Conservation (phyloP, 805 yeast species). For the Huiozyma naganishii region DNA sequence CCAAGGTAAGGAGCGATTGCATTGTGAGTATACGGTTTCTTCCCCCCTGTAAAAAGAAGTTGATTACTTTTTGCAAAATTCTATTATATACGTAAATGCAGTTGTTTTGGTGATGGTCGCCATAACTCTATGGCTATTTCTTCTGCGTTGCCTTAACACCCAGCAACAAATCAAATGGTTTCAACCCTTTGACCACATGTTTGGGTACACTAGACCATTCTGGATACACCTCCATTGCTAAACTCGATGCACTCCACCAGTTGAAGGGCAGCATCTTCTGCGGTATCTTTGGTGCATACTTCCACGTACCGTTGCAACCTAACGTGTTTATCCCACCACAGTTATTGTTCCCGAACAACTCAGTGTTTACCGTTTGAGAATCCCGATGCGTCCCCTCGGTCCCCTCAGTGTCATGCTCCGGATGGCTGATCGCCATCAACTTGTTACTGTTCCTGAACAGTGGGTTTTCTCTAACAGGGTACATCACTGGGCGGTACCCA, state of each 20-base stretch:
- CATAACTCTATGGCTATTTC: not conserved
- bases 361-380: not conserved
- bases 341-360: slow-evolving; percentile 4
- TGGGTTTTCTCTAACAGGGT: slow-evolving; percentile 27
- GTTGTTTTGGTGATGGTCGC: not conserved
- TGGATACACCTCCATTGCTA: slow-evolving; percentile 26
- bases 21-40: no score
- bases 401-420: not conserved
- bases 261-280: slow-evolving; percentile 15
- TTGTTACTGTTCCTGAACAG: slow-evolving; percentile 10
- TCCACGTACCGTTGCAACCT: slow-evolving; percentile 26
- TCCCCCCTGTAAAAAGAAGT: no score
- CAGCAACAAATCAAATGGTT: slow-evolving; percentile 18
- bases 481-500: slow-evolving; percentile 26
- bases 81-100: not conserved
- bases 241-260: slow-evolving; percentile 21
- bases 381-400: not conserved
- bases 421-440: not conserved
- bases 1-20: no score
- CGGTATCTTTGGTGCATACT: slow-evolving; percentile 19
- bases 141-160: not conserved
- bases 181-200: slow-evolving; percentile 13
- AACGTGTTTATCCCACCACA: slow-evolving; percentile 23
- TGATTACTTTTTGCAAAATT: no score
- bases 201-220: slow-evolving; percentile 25